phyloP scores from a whole-genome alignment of 345 rosid species.

The Syzygium jambos region DNA sequence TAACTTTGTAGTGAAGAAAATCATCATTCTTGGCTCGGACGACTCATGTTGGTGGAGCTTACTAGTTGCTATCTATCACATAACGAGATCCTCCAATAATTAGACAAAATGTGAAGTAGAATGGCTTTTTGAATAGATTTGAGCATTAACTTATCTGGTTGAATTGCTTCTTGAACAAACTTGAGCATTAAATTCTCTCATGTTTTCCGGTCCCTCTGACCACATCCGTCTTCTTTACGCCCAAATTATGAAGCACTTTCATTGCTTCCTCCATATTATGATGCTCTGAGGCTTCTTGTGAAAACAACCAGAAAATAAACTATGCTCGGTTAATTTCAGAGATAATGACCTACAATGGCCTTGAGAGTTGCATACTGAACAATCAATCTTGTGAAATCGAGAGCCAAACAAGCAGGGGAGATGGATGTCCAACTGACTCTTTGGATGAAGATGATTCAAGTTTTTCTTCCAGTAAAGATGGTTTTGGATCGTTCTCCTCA shows the following conservation, averaged over 20 bases:
- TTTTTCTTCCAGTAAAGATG: constrained; percentile 96
- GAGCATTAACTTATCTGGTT: not conserved
- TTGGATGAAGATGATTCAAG: constrained; percentile 74
- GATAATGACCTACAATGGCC: constrained; percentile 77
- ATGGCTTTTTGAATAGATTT: not conserved
- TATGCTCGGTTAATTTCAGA: constrained; percentile 26
- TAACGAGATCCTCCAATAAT: not conserved
- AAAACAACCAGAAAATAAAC: not conserved
- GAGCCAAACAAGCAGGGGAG: constrained; percentile 77
- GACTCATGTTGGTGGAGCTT: not conserved
- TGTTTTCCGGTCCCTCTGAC: not conserved
- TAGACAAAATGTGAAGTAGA: not conserved
- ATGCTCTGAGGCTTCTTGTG: not conserved
- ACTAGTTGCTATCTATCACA: not conserved
- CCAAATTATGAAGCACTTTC: not conserved
- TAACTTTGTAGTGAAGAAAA: not conserved
- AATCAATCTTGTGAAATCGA: constrained; percentile 75
- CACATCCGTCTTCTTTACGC: not conserved
- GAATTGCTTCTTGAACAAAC: not conserved
- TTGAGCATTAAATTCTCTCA: not conserved
- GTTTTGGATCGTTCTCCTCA: constrained; percentile 73
- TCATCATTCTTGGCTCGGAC: not conserved
- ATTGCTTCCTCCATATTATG: not conserved
- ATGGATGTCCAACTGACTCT: constrained; percentile 67
- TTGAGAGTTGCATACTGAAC: constrained; percentile 74